Conservation (phyloP, 805 yeast species). For the Pichia eremophila region DNA sequence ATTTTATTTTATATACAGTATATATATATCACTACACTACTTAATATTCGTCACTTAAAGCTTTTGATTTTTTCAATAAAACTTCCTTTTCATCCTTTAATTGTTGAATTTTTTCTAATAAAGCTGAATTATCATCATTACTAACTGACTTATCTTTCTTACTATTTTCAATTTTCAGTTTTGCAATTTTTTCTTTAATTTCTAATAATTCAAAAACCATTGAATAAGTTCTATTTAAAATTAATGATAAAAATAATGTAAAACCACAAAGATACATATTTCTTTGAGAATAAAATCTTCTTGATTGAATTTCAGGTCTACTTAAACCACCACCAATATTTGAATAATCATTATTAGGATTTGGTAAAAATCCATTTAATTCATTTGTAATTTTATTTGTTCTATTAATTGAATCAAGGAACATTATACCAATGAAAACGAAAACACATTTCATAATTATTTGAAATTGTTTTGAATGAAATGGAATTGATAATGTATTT, state of each 20-base stretch:
- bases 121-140: slow-evolving; percentile 5
- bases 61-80: slow-evolving; percentile 64
- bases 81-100: slow-evolving; percentile 58
- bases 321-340: slow-evolving; percentile 31
- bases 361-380: slow-evolving; percentile 21
- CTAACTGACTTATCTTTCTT: too few relatives aligned
- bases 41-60: slow-evolving; percentile 58
- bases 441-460: slow-evolving; percentile 73
- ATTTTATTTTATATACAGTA: neutral
- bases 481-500: slow-evolving; percentile 54
- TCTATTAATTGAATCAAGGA: slow-evolving; percentile 82
- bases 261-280: slow-evolving; percentile 94
- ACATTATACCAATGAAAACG: slow-evolving; percentile 74
- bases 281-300: slow-evolving; percentile 92
- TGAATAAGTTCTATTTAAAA: slow-evolving; percentile 74
- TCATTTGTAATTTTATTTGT: slow-evolving; percentile 63
- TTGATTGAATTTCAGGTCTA: slow-evolving; percentile 77
- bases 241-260: slow-evolving; percentile 80
- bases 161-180: slow-evolving; percentile 3
- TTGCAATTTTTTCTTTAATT: slow-evolving; percentile 45
- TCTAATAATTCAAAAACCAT: slow-evolving; percentile 65
- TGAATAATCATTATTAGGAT: neutral
- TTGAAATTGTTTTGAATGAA: slow-evolving; percentile 60
- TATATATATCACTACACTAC: neutral
- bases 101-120: slow-evolving; percentile 42